Conservation (phyloP, 129 eudicot species). For the Heracleum sosnowskyi region DNA sequence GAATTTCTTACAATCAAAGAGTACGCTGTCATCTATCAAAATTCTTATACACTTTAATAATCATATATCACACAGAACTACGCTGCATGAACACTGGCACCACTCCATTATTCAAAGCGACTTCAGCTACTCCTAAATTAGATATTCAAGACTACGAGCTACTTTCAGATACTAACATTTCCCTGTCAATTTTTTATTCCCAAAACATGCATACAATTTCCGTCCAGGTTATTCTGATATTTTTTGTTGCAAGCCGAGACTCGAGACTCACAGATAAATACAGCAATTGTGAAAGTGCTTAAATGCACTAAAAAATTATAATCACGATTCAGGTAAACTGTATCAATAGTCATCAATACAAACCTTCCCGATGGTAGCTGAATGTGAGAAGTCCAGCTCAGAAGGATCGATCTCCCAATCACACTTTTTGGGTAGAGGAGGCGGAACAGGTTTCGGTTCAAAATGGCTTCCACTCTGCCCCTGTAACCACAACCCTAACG, state of each 20-base stretch:
- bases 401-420: conserved; percentile 97
- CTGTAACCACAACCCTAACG: conserved; percentile 31
- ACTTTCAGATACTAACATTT: background rate
- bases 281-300: background rate
- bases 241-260: background rate
- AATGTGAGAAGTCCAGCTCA: conserved; percentile 80
- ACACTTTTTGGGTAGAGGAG: conserved; percentile 90
- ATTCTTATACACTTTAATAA: background rate
- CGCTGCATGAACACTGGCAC: background rate
- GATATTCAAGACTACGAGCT: background rate
- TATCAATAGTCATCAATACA: conserved; percentile 14
- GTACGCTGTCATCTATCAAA: background rate
- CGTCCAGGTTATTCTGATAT: background rate
- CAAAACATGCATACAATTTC: background rate
- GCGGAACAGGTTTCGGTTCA: conserved; percentile 91
- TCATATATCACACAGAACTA: background rate
- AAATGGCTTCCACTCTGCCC: conserved; percentile 99
- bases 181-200: background rate
- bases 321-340: background rate
- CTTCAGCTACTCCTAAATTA: background rate
- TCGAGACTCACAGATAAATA: background rate
- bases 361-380: conserved; percentile 84
- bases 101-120: background rate
- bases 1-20: background rate
- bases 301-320: background rate